Evolutionary conservation across 164 flowering plant species (phyloP).

Genomic region (grape (Vitis vinifera)): DNA sequence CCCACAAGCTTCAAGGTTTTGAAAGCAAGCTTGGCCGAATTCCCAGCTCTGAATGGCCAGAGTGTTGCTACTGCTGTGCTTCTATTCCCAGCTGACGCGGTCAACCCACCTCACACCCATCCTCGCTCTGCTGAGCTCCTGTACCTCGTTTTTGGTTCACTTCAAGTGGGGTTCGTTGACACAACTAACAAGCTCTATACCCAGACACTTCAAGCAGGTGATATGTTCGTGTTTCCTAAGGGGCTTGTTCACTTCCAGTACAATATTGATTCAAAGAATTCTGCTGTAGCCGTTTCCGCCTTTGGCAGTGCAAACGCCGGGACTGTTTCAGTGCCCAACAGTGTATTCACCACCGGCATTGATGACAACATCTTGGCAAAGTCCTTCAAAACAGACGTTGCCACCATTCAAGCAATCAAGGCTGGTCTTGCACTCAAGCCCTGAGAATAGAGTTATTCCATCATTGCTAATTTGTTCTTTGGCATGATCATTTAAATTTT

Average conservation of each 20-base stretch:
- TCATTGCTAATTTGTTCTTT: too few species aligned
- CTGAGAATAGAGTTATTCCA: too few species aligned
- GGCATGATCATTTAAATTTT: too few species aligned
- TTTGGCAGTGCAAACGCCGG: slow-evolving; percentile 1
- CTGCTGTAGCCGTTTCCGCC: not conserved
- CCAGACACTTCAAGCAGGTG: slow-evolving; percentile 22
- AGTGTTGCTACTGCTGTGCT: slow-evolving; percentile 1
- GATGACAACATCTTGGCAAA: not conserved
- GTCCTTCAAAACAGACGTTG: not conserved
- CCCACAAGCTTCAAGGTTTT: not conserved
- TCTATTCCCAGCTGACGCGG: slow-evolving; percentile 11
- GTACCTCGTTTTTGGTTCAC: slow-evolving; percentile 11
- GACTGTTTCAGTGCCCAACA: not conserved
- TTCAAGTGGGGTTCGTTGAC: slow-evolving; percentile 25
- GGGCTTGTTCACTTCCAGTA: slow-evolving; percentile 28
- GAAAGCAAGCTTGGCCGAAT: not conserved
- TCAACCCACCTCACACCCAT: slow-evolving; percentile 31
- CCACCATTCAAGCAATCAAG: too few species aligned
- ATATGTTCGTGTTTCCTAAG: slow-evolving; percentile 26
- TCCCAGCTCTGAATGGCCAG: slow-evolving; percentile 4
- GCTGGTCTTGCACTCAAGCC: too few species aligned
- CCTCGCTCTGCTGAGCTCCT: slow-evolving; percentile 34
- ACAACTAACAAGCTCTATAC: slow-evolving; percentile 20
- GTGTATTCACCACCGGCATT: not conserved
- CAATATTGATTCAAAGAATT: not conserved